These are phyloP conservation scores for Fallopia convolvulus DNA, from an alignment of 148 eudicot genomes.

Conservation along the genomic window DNA sequence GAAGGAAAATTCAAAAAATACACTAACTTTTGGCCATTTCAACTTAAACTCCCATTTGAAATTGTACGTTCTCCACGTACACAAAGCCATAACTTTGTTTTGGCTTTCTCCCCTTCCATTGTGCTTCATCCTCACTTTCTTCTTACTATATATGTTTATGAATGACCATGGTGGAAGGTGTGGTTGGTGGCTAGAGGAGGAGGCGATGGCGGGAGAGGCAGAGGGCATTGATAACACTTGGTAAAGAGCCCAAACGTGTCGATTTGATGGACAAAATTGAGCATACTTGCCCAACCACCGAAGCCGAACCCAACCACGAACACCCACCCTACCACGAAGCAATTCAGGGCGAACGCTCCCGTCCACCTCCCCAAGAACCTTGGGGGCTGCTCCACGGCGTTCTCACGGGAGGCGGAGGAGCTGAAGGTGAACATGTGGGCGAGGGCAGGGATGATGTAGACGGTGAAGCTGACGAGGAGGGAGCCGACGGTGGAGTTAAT, in stretches of 20 bases:
- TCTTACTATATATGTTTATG: neutral
- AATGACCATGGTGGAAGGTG: neutral
- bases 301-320: slow-evolving; percentile 14
- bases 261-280: slow-evolving; percentile 12
- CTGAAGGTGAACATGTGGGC: slow-evolving; percentile 17
- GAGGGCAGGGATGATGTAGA: slow-evolving; percentile 15
- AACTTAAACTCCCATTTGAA: too few relatives aligned
- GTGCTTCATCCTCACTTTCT: too few relatives aligned
- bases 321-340: slow-evolving; percentile 12
- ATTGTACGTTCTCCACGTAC: too few relatives aligned
- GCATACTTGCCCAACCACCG: slow-evolving; percentile 15
- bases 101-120: too few relatives aligned
- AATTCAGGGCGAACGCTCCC: neutral
- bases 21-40: neutral
- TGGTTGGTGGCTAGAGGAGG: neutral
- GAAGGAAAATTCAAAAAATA: neutral
- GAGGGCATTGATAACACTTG: slow-evolving; percentile 14
- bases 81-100: neutral
- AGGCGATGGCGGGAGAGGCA: neutral
- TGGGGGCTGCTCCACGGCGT: slow-evolving; percentile 12
- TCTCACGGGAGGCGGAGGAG: slow-evolving; percentile 5
- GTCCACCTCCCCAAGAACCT: slow-evolving; percentile 6
- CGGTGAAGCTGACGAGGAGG: slow-evolving; percentile 15
- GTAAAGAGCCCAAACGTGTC: slow-evolving; percentile 14
- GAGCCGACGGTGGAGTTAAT: slow-evolving; percentile 15